Conservation (phyloP, 2,329 filamentous ascomycete genomes). For the Colletotrichum nymphaeae region DNA sequence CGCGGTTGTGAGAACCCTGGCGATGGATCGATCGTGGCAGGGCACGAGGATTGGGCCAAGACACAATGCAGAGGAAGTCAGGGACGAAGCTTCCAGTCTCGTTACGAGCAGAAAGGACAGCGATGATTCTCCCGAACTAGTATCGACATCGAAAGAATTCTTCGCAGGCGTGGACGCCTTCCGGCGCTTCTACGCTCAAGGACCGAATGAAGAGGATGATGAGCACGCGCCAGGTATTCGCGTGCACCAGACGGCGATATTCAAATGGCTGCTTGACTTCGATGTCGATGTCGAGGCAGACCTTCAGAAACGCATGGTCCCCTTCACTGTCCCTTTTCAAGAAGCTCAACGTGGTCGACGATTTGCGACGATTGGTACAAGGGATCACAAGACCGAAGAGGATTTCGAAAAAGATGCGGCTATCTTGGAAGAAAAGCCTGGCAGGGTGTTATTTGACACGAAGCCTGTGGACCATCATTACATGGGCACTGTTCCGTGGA, state of each 20-base stretch:
- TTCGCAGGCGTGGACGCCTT: conserved; percentile 5
- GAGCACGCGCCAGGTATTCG: not conserved
- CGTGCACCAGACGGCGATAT: conserved; percentile 13
- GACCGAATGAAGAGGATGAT: conserved; percentile 6
- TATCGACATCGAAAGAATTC: not conserved
- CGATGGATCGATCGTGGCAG: conserved; percentile 10
- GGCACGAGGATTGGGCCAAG: not conserved
- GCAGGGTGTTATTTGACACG: not conserved
- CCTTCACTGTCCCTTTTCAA: conserved; percentile 16
- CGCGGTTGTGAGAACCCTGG: conserved; percentile 12
- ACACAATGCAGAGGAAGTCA: not conserved
- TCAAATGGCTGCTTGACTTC: conserved; percentile 22
- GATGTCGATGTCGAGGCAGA: conserved; percentile 3
- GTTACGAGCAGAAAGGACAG: not conserved
- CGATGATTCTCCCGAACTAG: not conserved
- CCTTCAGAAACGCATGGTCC: conserved; percentile 11
- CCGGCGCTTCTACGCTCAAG: conserved; percentile 7
- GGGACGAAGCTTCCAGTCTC: too few relatives aligned
- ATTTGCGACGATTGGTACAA: conserved; percentile 8
- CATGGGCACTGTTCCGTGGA: conserved; percentile 13
- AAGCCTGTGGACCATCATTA: not conserved
- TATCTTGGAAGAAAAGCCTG: not conserved
- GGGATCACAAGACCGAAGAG: not conserved
- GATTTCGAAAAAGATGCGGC: not conserved
- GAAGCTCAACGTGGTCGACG: conserved; percentile 21